phyloP scores from a whole-genome alignment of 306 rosid genomes.

The Fagus sylvatica region DNA sequence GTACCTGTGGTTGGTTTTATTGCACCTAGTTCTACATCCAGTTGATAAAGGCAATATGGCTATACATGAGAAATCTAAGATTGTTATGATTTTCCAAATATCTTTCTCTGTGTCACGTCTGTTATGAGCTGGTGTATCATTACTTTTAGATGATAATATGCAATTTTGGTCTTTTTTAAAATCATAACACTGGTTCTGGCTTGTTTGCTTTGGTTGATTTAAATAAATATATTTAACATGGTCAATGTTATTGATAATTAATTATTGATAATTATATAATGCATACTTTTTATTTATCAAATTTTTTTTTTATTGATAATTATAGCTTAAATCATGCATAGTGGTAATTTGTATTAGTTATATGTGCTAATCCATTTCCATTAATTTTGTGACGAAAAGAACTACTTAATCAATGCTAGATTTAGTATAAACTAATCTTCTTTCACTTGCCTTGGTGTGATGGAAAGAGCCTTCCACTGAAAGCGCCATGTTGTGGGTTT shows the following conservation, averaged over 20 bases:
- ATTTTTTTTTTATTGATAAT: background rate
- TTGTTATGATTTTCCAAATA: background rate
- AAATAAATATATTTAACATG: background rate
- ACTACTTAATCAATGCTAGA: background rate
- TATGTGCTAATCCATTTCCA: background rate
- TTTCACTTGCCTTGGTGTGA: too few relatives aligned
- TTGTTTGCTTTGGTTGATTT: slow-evolving; percentile 3
- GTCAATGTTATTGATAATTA: background rate
- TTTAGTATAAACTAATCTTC: background rate
- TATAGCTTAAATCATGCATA: background rate
- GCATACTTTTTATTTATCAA: too few relatives aligned
- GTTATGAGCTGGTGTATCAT: background rate
- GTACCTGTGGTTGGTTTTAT: background rate
- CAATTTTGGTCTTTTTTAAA: background rate
- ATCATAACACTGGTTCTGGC: background rate
- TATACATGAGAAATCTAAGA: background rate
- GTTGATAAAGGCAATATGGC: background rate
- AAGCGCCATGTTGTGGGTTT: too few relatives aligned
- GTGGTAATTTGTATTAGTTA: background rate
- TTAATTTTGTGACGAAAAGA: background rate
- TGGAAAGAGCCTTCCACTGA: too few relatives aligned
- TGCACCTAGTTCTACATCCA: background rate
- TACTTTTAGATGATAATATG: background rate
- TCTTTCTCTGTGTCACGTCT: background rate
- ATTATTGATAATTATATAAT: too few relatives aligned